Evolutionary conservation across 2,329 filamentous ascomycete genomes (phyloP).

Genomic region (Coniella vitis): DNA sequence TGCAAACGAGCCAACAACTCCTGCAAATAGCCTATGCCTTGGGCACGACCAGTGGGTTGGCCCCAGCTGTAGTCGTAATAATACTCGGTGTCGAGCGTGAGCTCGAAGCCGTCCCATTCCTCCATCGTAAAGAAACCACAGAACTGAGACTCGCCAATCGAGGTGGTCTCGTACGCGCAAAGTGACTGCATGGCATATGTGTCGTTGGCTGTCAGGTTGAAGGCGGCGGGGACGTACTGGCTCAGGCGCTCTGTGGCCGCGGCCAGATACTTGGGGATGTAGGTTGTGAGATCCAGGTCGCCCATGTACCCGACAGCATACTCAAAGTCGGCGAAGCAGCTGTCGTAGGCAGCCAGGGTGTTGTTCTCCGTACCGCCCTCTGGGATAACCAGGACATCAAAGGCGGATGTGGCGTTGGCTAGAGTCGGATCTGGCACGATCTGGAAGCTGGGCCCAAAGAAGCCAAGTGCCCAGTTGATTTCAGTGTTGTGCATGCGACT

Average conservation of each 20-base stretch:
- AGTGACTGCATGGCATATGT: slow-evolving; percentile 45
- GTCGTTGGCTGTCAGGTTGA: slow-evolving; percentile 42
- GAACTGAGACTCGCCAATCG: slow-evolving; percentile 43
- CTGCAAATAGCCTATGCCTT: slow-evolving; percentile 46
- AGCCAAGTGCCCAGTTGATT: slow-evolving; percentile 45
- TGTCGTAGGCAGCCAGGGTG: slow-evolving; percentile 44
- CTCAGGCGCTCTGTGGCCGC: slow-evolving; percentile 39
- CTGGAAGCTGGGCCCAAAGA: slow-evolving; percentile 42
- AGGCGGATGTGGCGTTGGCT: slow-evolving; percentile 33
- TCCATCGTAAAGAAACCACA: slow-evolving; percentile 46
- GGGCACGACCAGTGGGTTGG: slow-evolving; percentile 43
- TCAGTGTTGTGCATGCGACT: slow-evolving; percentile 48
- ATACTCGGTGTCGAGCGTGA: slow-evolving; percentile 46
- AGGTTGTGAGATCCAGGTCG: slow-evolving; percentile 34
- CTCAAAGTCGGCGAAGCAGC: slow-evolving; percentile 36
- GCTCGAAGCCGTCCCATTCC: slow-evolving; percentile 49
- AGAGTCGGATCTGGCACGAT: slow-evolving; percentile 30
- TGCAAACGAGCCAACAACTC: slow-evolving; percentile 43
- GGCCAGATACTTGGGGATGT: slow-evolving; percentile 24
- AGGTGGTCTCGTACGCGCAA: slow-evolving; percentile 47
- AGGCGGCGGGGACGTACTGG: slow-evolving; percentile 37
- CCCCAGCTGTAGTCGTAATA: slow-evolving; percentile 39
- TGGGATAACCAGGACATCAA: slow-evolving; percentile 42
- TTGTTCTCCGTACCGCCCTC: slow-evolving; percentile 45
- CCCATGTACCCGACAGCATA: slow-evolving; percentile 29